Base-by-base conservation (phyloP, 352 stramenopile species). In the Globisporangium yorkense region DNA sequence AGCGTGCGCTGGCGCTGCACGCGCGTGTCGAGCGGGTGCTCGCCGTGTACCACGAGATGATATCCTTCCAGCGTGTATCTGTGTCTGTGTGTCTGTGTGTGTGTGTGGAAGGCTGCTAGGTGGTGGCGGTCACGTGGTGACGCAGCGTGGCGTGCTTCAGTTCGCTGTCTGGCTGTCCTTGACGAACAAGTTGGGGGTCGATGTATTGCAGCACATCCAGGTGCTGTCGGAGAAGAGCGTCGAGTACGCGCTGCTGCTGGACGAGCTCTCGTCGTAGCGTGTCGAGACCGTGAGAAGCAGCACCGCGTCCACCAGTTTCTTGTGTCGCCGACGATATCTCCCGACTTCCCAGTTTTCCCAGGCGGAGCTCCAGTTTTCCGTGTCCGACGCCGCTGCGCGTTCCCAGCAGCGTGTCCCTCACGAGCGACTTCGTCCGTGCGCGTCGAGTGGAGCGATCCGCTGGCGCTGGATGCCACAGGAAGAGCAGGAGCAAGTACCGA, bases 171-270 rank as follows among this genome's bases (percentile, higher is more conserved):
- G 15, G 12, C n/a, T 18, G 44, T 54, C 62, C 62, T 67, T 72
- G 37, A 70, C 51, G 0, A n/a, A 49, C 16, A 9, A 24, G 21
- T 13, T 20, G n/a, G 16, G 6, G 8, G 43, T 15, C 20, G 13
- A n/a, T 51, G 29, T 20, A 40, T 2, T 18, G 6, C 18, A 55
- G 50, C 29, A 71, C 67, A 59, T 89, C 49, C 71, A 82, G 66
- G 66, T 86, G 50, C 58, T 89, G 56, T 89, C 79, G 2, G 72
- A 84, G 63, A 89, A 89, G 57, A 86, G 72, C 54, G 78, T 87
- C 63, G 75, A 88, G 70, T 80, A 75, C 66, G 78, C 70, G 47
- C 54, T 68, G 12, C 51, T 88, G 35, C 61, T 88, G 54, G 72
- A 88, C 27, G 72, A 88, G 51, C 50, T 88, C 9, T 27, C 43